phyloP scores from a whole-genome alignment of 805 yeast species.

The Priceomyces castillae region DNA sequence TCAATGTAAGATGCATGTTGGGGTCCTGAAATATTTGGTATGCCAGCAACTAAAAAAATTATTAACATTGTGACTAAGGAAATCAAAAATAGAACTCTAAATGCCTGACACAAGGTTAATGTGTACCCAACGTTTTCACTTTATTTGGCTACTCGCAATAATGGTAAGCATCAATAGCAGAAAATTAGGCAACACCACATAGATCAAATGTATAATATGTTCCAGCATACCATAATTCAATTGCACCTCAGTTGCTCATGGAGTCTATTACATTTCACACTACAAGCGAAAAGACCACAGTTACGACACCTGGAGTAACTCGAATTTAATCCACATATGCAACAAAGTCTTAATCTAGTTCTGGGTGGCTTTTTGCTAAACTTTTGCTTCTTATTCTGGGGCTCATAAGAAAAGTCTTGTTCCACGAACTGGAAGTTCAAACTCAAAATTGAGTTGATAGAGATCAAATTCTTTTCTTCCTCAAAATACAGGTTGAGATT shows the following conservation, averaged over 20 bases:
- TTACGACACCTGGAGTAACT: slow-evolving; percentile 36
- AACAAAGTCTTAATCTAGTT: slow-evolving; percentile 38
- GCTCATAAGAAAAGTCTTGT: slow-evolving; percentile 20
- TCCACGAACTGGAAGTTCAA: slow-evolving; percentile 42
- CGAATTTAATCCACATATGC: slow-evolving; percentile 39
- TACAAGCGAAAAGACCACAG: slow-evolving; percentile 42
- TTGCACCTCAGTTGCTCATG: slow-evolving; percentile 43
- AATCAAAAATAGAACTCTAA: too few relatives aligned
- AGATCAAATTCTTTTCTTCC: slow-evolving; percentile 43
- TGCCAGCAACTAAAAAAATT: too few relatives aligned
- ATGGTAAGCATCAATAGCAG: too few relatives aligned
- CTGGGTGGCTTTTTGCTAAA: slow-evolving; percentile 16
- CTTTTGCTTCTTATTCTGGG: slow-evolving; percentile 16
- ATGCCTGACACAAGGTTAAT: too few relatives aligned
- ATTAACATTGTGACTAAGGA: too few relatives aligned
- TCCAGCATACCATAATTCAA: slow-evolving; percentile 6
- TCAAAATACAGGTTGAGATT: slow-evolving; percentile 45
- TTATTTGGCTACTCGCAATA: too few relatives aligned
- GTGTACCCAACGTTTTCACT: too few relatives aligned
- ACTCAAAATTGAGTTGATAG: slow-evolving; percentile 40
- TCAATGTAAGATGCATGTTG: neutral
- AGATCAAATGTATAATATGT: neutral
- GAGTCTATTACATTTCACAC: slow-evolving; percentile 37
- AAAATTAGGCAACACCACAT: too few relatives aligned
- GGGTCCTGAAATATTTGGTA: too few relatives aligned